Evolutionary conservation across 345 rosid genomes (phyloP), one percentile per base, ranked within the genome.

Genomic region (Eutrema japonicum): DNA sequence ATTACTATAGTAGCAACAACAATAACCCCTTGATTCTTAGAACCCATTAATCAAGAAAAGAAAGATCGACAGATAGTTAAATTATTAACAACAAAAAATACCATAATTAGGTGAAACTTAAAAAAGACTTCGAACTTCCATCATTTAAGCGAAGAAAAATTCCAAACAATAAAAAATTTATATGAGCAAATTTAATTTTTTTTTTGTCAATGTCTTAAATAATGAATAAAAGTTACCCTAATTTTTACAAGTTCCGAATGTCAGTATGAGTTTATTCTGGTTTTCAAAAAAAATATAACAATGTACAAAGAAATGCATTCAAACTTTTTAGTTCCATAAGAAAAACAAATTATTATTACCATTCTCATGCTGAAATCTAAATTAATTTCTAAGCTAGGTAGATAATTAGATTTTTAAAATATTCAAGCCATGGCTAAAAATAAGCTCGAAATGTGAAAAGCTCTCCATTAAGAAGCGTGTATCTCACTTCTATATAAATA

Each of bases 401-500:
- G 51, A 62, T 7, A 55, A 43, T 26, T 43, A 10, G 8, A 2
- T 2, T 55, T 45, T 4, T 18, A 7, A 10, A 70, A 26, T 13
- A 58, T 48, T 8, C 33, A 58, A 57, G 14, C 14, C 10, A 3
- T 56, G 16, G 14, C 49, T 27, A 16, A 68, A 54, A 30, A 22
- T 53, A 29, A n/a, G 52, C 50, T 14, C 22, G 46, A 29, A 37
- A 4, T 51, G 8, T n/a, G n/a, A 27, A 51, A 53, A 6, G 4
- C 1, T 8, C 0, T 42, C 32, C 12, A 58, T 55, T 69, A 22
- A 12, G 73, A 69, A 56, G 46, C 65, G 56, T 69, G 64, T 33
- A 45, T 68, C 64, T 68, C 64, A 68, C 73, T 16, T 8, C 73
- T 58, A 35, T 8, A 46, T 18, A 37, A 37, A 57, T 38, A 37